Conservation (phyloP, 2,329 filamentous ascomycete genomes). For the Ophiostoma populinum region DNA sequence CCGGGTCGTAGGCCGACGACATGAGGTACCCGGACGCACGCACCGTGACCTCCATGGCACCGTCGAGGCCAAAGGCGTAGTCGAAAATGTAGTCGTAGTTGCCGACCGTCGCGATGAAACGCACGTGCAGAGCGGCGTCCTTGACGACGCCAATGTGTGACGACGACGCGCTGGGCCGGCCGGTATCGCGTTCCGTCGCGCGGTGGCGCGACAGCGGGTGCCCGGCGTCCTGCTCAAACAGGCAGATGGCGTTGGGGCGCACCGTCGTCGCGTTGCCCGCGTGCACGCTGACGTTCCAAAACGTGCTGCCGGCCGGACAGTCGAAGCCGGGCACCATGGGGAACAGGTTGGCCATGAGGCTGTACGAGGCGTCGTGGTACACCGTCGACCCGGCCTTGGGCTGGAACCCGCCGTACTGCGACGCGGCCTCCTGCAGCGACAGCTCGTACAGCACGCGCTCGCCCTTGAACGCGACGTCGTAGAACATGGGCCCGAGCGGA, state of each 20-base stretch:
- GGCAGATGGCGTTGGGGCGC: slow-evolving; percentile 33
- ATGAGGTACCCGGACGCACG: slow-evolving; percentile 24
- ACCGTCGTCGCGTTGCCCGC: slow-evolving; percentile 24
- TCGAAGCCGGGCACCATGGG: slow-evolving; percentile 31
- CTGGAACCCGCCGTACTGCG: slow-evolving; percentile 32
- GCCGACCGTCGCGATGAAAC: slow-evolving; percentile 31
- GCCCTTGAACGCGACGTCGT: slow-evolving; percentile 36
- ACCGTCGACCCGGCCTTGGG: slow-evolving; percentile 26
- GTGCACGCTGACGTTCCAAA: slow-evolving; percentile 29
- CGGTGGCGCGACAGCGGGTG: slow-evolving; percentile 33
- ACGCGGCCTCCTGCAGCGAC: slow-evolving; percentile 35
- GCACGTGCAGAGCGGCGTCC: slow-evolving; percentile 28
- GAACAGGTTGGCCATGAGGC: slow-evolving; percentile 28
- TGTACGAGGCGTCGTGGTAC: slow-evolving; percentile 30
- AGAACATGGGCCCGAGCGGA: slow-evolving; percentile 27
- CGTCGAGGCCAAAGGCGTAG: slow-evolving; percentile 34
- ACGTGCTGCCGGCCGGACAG: slow-evolving; percentile 32
- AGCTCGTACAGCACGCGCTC: slow-evolving; percentile 38
- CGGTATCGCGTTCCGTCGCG: slow-evolving; percentile 14
- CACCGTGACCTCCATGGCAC: slow-evolving; percentile 31
- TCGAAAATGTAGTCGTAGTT: slow-evolving; percentile 36
- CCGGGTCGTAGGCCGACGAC: slow-evolving; percentile 17
- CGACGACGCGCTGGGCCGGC: slow-evolving; percentile 7
- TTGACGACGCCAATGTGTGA: slow-evolving; percentile 26
- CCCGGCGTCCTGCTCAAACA: slow-evolving; percentile 34